Conservation (phyloP, 2,329 filamentous ascomycete species). For the Fusarium graminum region DNA sequence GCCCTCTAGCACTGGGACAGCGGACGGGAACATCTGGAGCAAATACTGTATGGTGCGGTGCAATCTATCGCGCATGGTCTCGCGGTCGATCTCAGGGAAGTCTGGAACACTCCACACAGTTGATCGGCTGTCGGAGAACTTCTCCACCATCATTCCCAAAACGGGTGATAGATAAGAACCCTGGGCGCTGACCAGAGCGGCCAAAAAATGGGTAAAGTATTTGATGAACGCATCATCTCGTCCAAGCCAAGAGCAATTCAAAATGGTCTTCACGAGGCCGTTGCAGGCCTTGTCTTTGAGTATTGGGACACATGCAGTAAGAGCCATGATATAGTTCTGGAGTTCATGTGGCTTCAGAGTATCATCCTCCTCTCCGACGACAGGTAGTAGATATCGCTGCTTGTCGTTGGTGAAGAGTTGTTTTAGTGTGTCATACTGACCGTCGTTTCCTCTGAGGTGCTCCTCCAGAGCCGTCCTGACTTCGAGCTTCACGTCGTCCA, state of each 20-base stretch:
- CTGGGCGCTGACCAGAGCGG: constrained; percentile 83
- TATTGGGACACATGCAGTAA: constrained; percentile 71
- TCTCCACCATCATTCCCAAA: constrained; percentile 82
- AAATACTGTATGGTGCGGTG: constrained; percentile 83
- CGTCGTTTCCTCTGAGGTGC: constrained; percentile 68
- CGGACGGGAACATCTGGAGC: constrained; percentile 83
- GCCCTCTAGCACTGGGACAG: constrained; percentile 75
- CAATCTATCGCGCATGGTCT: constrained; percentile 77
- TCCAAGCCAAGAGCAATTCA: constrained; percentile 74
- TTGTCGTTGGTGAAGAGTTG: constrained; percentile 68
- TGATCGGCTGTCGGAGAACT: constrained; percentile 71
- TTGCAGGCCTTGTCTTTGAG: constrained; percentile 70
- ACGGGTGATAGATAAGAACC: constrained; percentile 81
- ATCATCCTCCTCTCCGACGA: constrained; percentile 62
- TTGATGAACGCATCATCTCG: constrained; percentile 74
- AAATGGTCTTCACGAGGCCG: constrained; percentile 68
- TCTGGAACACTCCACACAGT: constrained; percentile 63
- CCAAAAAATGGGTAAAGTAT: constrained; percentile 76
- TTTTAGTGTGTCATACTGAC: constrained; percentile 72
- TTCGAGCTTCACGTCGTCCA: constrained; percentile 68
- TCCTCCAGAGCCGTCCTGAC: constrained; percentile 68
- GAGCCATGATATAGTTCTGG: constrained; percentile 71
- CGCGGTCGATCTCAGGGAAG: constrained; percentile 70
- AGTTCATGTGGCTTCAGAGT: constrained; percentile 67
- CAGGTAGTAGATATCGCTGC: constrained; percentile 55